Evolutionary conservation across 371 early-diverging fungal species (phyloP).

Genomic region (Rhizopus arrhizus): DNA sequence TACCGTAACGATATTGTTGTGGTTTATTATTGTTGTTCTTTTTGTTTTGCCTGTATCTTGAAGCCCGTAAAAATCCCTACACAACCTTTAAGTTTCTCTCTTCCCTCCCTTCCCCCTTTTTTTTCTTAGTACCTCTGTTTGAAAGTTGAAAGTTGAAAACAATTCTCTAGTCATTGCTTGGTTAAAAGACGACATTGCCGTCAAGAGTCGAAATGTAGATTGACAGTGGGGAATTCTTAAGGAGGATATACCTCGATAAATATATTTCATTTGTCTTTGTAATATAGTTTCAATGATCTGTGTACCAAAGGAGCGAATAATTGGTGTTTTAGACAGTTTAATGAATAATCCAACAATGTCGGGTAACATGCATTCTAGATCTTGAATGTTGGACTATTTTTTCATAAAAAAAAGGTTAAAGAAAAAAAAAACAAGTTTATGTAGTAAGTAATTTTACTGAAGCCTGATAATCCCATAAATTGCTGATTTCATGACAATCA

Average conservation of each 20-base stretch:
- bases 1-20: constrained; percentile 49
- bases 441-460: constrained; percentile 23
- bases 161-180: constrained; percentile 42
- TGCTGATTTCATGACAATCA: constrained; percentile 39
- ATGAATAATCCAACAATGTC: constrained; percentile 49
- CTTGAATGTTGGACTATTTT: constrained; percentile 39
- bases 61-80: constrained; percentile 48
- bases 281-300: constrained; percentile 41
- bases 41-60: constrained; percentile 45
- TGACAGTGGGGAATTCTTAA: constrained; percentile 55
- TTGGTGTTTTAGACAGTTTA: constrained; percentile 44
- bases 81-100: not conserved
- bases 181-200: constrained; percentile 45
- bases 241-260: constrained; percentile 83
- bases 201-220: constrained; percentile 42
- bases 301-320: constrained; percentile 49
- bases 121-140: constrained; percentile 38
- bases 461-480: constrained; percentile 50
- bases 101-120: not conserved
- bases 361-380: constrained; percentile 47
- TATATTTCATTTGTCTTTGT: constrained; percentile 70
- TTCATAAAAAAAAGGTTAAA: not conserved
- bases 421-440: not conserved
- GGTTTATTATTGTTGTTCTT: constrained; percentile 39
- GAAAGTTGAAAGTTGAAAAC: constrained; percentile 50